A percentile compares a stretch with the other conserved stretches of the same genome.
These are phyloP conservation scores for Paralagenidium karlingii DNA, from an alignment of 352 stramenopile species.

Conservation along the genomic window DNA sequence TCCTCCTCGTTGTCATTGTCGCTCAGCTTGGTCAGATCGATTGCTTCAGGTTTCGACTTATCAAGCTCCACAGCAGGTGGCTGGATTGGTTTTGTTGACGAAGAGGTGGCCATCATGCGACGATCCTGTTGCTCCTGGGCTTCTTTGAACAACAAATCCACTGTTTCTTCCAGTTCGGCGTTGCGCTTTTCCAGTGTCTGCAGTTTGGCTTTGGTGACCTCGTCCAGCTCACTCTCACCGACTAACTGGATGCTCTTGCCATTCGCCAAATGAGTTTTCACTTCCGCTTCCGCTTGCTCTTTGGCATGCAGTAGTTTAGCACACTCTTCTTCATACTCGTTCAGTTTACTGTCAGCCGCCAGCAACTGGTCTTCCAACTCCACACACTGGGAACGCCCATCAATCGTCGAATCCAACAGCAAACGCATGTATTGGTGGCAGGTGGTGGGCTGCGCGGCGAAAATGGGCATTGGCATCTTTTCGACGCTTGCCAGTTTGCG, in stretches of 20 bases:
- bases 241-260: constrained; percentile 12
- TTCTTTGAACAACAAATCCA: neutral
- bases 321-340: too few relatives aligned
- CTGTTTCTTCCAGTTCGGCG: constrained; percentile 5
- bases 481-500: constrained; percentile 43
- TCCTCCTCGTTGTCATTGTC: constrained; percentile 17
- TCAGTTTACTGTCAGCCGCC: too few relatives aligned
- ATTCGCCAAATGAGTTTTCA: constrained; percentile 10
- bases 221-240: constrained; percentile 6
- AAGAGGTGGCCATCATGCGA: neutral
- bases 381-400: constrained; percentile 17
- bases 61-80: neutral
- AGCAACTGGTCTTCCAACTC: constrained; percentile 23
- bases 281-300: constrained; percentile 14
- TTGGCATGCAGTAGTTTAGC: constrained; percentile 15
- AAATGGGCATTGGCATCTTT: constrained; percentile 26
- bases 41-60: constrained; percentile 1
- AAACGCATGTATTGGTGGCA: constrained; percentile 44
- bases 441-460: constrained; percentile 16
- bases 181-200: constrained; percentile 12
- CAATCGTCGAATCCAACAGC: constrained; percentile 27
- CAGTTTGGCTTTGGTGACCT: neutral
- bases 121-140: neutral
- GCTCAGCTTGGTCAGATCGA: constrained; percentile 10
- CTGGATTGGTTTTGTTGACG: neutral